These are phyloP conservation scores for Capsella rubella DNA, from an alignment of 441 rosid species.

Conservation along the genomic window DNA sequence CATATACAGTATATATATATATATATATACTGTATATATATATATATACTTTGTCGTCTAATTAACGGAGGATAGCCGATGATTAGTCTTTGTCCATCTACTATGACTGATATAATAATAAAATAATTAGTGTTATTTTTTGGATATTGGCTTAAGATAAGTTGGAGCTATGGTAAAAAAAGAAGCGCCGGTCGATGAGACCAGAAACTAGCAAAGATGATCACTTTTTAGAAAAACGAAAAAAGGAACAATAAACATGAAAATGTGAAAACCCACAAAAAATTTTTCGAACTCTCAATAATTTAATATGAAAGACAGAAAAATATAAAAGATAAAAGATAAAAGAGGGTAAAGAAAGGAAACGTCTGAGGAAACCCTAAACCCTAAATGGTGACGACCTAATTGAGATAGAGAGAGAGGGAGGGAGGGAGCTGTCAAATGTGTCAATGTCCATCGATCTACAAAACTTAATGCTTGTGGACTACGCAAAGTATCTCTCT, in stretches of 20 bases:
- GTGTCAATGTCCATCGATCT: constrained; percentile 51
- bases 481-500: constrained; percentile 61
- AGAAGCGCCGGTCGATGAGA: constrained; percentile 23
- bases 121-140: neutral
- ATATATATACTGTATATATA: too few species aligned
- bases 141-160: constrained; percentile 27
- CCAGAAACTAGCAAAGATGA: constrained; percentile 25
- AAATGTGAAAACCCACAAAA: constrained; percentile 28
- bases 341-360: constrained; percentile 36
- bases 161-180: constrained; percentile 5
- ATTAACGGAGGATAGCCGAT: neutral
- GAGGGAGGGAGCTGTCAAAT: constrained; percentile 44
- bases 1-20: neutral
- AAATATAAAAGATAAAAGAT: neutral
- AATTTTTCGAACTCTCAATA: constrained; percentile 31
- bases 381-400: constrained; percentile 42
- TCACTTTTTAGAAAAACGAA: constrained; percentile 20
- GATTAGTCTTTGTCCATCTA: constrained; percentile 11
- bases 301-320: constrained; percentile 6
- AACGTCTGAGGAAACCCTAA: constrained; percentile 43
- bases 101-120: too few species aligned
- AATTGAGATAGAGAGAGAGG: constrained; percentile 16
- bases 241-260: constrained; percentile 22
- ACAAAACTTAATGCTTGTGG: constrained; percentile 51
- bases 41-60: neutral